Evolutionary conservation across 2,329 filamentous ascomycete species (phyloP), one percentile per base, ranked within the genome.

Genomic region (Botrytis elliptica): DNA sequence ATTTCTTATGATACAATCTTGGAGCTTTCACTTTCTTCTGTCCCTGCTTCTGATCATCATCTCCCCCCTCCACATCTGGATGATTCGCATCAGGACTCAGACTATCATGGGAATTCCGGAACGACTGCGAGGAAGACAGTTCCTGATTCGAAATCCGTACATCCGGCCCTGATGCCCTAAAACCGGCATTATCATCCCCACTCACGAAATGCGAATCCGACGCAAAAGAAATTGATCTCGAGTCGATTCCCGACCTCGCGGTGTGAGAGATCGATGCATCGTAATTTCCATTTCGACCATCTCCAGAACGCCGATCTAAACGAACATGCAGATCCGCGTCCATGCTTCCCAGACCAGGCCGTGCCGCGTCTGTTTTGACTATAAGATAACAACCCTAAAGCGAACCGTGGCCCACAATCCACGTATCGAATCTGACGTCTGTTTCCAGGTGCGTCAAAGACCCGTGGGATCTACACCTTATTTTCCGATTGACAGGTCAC

Each of bases 1-100:
- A 81, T 75, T 82, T 81, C 73, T 77, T 80, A 74, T 82, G 81
- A 65, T 81, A 82, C 33, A 82, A 75, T 60, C 81, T 71, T 20
- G 77, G 75, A n/a, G 62, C 66, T 55, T 74, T 76, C 12, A 29
- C 40, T 66, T 75, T 68, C 66, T 64, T 63, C 29, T 71, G 55
- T 52, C 40, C 44, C 29, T 59, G 49, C 14, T 25, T 55, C 49
- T 67, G 70, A 38, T 29, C 60, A 64, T 64, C 14, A 18, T 33
- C 46, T 38, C 22, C 60, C n/a, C 12, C 42, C 42, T 42, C 33
- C 70, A 18, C 25, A 40, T 66, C 42, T 38, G 36, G 46, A 38
- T 40, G 70, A 29, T 57, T 55, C 16, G 46, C 44, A 36, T 57
- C 60, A 16, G 69, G 57, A 18, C 60, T 71, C 22, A 71, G 9